Percentiles rank a stretch among this genome's conserved stretches.
phyloP scores from a whole-genome alignment of 2,329 filamentous ascomycete genomes.

The Colletotrichum orchidophilum region DNA sequence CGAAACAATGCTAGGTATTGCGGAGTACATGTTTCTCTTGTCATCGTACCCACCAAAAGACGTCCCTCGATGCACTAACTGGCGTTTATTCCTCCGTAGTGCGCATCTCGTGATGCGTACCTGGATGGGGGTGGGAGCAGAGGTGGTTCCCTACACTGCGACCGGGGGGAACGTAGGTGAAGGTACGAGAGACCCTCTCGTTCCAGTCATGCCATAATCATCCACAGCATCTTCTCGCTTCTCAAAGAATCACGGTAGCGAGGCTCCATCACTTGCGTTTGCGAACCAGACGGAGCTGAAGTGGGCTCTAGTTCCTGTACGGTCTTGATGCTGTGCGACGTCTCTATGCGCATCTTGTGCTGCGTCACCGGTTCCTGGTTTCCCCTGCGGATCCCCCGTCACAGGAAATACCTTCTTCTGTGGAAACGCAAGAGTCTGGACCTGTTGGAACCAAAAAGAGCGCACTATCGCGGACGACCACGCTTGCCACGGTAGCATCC shows the following conservation, averaged over 20 bases:
- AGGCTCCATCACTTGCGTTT: not conserved
- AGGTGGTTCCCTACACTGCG: slow-evolving; percentile 8
- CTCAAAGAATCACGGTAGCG: not conserved
- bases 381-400: not conserved
- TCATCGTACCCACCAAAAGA: not conserved
- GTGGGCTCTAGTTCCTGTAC: not conserved
- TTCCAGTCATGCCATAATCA: slow-evolving; percentile 14
- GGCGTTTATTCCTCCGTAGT: not conserved
- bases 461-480: not conserved
- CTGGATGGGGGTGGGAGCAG: slow-evolving; percentile 4
- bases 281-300: not conserved
- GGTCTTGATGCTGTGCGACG: not conserved
- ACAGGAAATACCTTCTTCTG: not conserved
- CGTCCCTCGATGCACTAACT: not conserved
- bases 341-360: not conserved
- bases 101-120: not conserved
- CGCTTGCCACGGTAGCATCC: not conserved
- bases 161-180: not conserved
- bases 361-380: not conserved
- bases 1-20: not conserved
- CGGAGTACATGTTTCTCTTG: slow-evolving; percentile 18
- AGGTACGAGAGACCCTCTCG: not conserved
- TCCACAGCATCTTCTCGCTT: not conserved
- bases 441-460: not conserved
- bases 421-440: not conserved